A percentile compares a stretch with the other conserved stretches of the same genome.
Evolutionary conservation across 2,329 filamentous ascomycete species (phyloP).

Genomic region (Ustulina deusta): DNA sequence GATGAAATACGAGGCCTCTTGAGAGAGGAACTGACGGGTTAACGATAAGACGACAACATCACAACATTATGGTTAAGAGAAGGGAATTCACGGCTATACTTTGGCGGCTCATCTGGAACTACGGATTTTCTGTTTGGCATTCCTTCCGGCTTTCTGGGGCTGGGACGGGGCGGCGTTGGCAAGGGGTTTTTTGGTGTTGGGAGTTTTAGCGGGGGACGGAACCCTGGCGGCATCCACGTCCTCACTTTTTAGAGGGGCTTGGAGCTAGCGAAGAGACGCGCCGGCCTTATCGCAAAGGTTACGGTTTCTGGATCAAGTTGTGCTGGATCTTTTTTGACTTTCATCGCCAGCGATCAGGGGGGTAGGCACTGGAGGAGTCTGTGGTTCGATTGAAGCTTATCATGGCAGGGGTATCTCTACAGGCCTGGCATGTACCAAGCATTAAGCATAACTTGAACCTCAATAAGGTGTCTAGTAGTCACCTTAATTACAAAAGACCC

Average conservation of each 20-base stretch:
- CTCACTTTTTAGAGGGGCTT: neutral
- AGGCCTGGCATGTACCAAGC: neutral
- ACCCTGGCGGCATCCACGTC: neutral
- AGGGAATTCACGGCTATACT: neutral
- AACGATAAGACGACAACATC: neutral
- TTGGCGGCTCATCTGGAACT: neutral
- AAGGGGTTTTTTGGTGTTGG: neutral
- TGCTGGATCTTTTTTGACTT: neutral
- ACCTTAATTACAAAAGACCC: neutral
- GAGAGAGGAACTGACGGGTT: neutral
- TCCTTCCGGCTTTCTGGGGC: neutral
- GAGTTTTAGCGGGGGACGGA: neutral
- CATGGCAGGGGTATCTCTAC: constrained; percentile 21
- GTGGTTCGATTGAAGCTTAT: constrained; percentile 40
- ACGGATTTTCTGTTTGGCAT: neutral
- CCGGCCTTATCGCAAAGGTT: neutral
- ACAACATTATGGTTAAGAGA: neutral
- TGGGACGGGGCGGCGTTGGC: neutral
- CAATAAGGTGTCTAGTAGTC: constrained; percentile 8
- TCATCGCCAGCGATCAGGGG: neutral
- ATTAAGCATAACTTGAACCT: constrained; percentile 17
- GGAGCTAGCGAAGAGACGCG: neutral
- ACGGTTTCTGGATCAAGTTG: neutral
- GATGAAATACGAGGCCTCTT: neutral
- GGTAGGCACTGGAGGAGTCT: neutral